Evolutionary conservation across 257 asterid species (phyloP), one percentile per base, ranked within the genome.

Genomic region (Gentiana straminea): DNA sequence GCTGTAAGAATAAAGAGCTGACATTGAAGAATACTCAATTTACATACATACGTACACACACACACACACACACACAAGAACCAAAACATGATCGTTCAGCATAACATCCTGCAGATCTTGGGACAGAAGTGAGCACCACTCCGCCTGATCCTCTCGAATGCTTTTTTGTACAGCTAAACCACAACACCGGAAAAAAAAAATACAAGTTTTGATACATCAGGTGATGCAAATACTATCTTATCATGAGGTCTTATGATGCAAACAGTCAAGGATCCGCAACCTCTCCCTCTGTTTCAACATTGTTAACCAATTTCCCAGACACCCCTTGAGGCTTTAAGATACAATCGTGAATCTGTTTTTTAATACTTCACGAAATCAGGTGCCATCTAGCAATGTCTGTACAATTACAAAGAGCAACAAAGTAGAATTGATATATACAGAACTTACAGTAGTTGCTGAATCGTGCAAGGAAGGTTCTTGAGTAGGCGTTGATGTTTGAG

Each of bases 281-380:
- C 53, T 59, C 11, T 33, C 50, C 49, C 41, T 54, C 70, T 59
- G 49, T 43, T 50, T 67, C 67, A 63, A 54, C 72, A 33, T 59
- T 63, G 11, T 11, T 39, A 64, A 60, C 57, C 63, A 50, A 44
- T 51, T 61, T 61, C 59, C 75, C 79, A 50, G 65, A 67, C 70
- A 59, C 68, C 62, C 68, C 41, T 10, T 75, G 69, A 5, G 65
- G 36, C 44, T 72, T 76, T 32, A 68, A 52, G 55, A 46, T 61
- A 7, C 77, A 64, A 54, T 74, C 81, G 15, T 59, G 78, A 51
- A 79, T 78, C 86, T 79, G 89, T 64, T 64, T 51, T 56, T 46
- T 37, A 61, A 51, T 55, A 64, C 69, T 58, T 64, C 61, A 50
- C 43, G 33, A 32, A 51, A 64, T 65, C 45, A 64, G 68, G 53